Conservation (phyloP, 2,329 filamentous ascomycete species). For the Aspergillus pseudoterreus region DNA sequence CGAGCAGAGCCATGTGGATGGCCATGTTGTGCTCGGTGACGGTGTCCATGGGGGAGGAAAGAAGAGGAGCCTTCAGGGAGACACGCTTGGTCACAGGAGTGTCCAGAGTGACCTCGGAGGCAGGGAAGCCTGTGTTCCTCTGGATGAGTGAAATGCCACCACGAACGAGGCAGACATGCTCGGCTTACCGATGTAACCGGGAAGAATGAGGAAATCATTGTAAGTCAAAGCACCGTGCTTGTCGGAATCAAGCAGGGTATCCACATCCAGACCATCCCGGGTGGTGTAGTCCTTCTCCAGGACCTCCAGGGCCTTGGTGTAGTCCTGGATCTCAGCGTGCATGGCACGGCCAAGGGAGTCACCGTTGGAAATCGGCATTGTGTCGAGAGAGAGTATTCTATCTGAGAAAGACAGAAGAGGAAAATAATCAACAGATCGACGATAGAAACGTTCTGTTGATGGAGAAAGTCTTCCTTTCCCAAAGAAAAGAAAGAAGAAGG, state of each 20-base stretch:
- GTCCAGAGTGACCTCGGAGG: conserved; percentile 82
- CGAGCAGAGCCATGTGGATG: conserved; percentile 70
- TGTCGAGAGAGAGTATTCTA: conserved; percentile 35
- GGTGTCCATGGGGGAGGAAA: conserved; percentile 99
- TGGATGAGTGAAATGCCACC: conserved; percentile 13
- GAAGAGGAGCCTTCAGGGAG: conserved; percentile 90
- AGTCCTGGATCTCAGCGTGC: conserved; percentile 63
- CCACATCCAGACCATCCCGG: conserved; percentile 81
- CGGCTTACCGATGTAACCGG: conserved; percentile 80
- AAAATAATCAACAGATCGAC: conserved; percentile 43
- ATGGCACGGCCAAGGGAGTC: conserved; percentile 49
- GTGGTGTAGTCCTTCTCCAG: conserved; percentile 72
- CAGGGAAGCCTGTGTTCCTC: conserved; percentile 68
- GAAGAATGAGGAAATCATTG: conserved; percentile 96
- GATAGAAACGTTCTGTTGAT: conserved; percentile 50
- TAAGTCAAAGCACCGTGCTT: conserved; percentile 93
- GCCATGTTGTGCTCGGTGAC: conserved; percentile 99
- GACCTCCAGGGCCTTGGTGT: conserved; percentile 70
- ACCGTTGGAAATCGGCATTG: conserved; percentile 72
- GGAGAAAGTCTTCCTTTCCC: conserved; percentile 59
- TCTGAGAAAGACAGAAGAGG: conserved; percentile 20
- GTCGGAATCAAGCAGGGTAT: conserved; percentile 85
- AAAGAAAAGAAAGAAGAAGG: conserved; percentile 49
- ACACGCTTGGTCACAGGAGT: conserved; percentile 94
- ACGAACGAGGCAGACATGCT: conserved; percentile 1